phyloP scores from a whole-genome alignment of 169 alveolate species.

The Neospora caninum region DNA sequence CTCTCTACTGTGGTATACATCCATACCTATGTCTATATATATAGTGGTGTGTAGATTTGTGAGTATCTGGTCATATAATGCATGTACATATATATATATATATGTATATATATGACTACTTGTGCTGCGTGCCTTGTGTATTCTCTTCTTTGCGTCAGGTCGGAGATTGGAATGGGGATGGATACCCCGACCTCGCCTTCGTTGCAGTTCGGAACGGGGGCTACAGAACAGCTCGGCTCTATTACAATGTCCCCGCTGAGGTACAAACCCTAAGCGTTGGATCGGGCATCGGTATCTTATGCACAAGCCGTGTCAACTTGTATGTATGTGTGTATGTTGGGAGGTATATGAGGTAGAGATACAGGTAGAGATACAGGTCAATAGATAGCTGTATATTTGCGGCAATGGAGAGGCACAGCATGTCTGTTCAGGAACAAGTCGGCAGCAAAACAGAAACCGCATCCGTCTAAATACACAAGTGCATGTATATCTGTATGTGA shows the following conservation, averaged over 20 bases:
- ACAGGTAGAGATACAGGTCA: background rate
- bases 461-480: background rate
- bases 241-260: slow-evolving; percentile 32
- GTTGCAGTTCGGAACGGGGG: slow-evolving; percentile 55
- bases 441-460: too few relatives aligned
- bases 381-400: background rate
- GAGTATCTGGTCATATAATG: too few relatives aligned
- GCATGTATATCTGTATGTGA: too few relatives aligned
- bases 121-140: background rate
- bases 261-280: background rate
- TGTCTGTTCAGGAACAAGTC: too few relatives aligned
- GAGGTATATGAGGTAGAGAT: background rate
- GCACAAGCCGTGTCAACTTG: background rate
- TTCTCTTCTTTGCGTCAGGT: slow-evolving; percentile 21
- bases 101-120: background rate
- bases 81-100: background rate
- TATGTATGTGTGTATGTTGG: background rate
- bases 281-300: background rate
- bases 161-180: slow-evolving; percentile 56
- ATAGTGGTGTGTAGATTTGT: too few relatives aligned
- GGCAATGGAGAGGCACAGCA: background rate
- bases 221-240: slow-evolving; percentile 38
- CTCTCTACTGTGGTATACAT: too few relatives aligned
- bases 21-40: too few relatives aligned
- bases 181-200: slow-evolving; percentile 46